Evolutionary conservation across 2,329 filamentous ascomycete species (phyloP).

Genomic region (Ilyonectria destructans): DNA sequence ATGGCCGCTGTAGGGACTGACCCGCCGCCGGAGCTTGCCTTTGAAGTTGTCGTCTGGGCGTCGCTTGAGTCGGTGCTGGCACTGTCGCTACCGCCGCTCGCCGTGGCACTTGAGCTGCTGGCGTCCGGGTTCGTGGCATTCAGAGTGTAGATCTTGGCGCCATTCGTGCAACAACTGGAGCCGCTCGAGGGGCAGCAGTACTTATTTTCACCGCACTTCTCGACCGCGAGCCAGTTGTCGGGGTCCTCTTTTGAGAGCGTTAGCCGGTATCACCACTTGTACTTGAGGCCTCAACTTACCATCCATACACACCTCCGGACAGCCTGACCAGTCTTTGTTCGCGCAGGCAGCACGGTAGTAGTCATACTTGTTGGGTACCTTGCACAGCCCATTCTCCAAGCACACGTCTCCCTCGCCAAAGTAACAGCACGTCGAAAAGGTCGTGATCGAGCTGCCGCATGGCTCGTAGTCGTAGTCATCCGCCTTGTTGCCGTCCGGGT

Average conservation of each 20-base stretch:
- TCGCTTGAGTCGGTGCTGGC: constrained; percentile 2
- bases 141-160: constrained; percentile 37
- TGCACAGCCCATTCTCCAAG: constrained; percentile 42
- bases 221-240: constrained; percentile 34
- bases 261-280: neutral
- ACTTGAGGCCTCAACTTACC: constrained; percentile 26
- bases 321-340: constrained; percentile 44
- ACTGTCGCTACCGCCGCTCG: neutral
- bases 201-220: constrained; percentile 39
- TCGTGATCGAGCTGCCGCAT: constrained; percentile 36
- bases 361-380: constrained; percentile 28
- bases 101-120: constrained; percentile 5
- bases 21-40: neutral
- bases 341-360: constrained; percentile 45
- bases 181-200: constrained; percentile 42
- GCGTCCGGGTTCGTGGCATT: constrained; percentile 20
- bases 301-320: constrained; percentile 41
- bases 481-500: constrained; percentile 41
- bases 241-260: constrained; percentile 18
- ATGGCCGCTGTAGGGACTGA: constrained; percentile 33
- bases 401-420: constrained; percentile 44
- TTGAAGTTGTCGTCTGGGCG: neutral
- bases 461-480: constrained; percentile 45
- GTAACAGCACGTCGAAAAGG: constrained; percentile 43
- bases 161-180: constrained; percentile 38